Evolutionary conservation across 345 rosid genomes (phyloP), one percentile per base, ranked within the genome.

Genomic region (Ricinus communis): DNA sequence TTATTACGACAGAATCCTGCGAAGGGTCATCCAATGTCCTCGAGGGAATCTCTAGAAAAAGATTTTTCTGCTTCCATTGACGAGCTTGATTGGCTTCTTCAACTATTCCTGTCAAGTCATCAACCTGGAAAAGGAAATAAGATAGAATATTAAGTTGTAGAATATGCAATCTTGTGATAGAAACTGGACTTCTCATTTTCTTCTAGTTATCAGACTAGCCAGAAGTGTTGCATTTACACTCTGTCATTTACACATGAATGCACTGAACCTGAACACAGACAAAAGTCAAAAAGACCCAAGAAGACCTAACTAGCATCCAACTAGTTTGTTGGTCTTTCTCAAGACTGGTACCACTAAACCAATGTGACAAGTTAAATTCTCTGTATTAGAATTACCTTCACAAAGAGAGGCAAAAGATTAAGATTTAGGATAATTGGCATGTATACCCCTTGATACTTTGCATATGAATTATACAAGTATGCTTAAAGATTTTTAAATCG

Each of bases 31-130:
- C 87, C 50, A 81, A 14, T 61, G 80, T 66, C 79, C 93, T 86
- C 0, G 90, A 75, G 2, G 98, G 98, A 74, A 94, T 91, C 74
- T 88, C 91, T 12, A 94, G 82, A 76, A 87, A 79, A 68, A 94
- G 93, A 73, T 90, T 88, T 31, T 72, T 80, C 73, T 81, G 70
- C 80, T 79, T 91, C 95, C 96, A 83, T 30, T 80, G 79, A 62
- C 76, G 88, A 63, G 33, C 79, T 75, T 71, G 75, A 38, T 45
- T 16, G 27, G 78, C 72, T 77, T 84, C 92, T 83, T 86, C 91
- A 3, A 77, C 81, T 75, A 76, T 79, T 62, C 65, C 83, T 25
- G 66, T 72, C 18, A 85, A 71, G 58, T 80, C 90, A 71, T 77
- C 89, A 50, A 59, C 83, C 95, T 93, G 78, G 64, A 75, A 72